Conservation (phyloP, 2,329 filamentous ascomycete genomes). For the Thelonectria olida region DNA sequence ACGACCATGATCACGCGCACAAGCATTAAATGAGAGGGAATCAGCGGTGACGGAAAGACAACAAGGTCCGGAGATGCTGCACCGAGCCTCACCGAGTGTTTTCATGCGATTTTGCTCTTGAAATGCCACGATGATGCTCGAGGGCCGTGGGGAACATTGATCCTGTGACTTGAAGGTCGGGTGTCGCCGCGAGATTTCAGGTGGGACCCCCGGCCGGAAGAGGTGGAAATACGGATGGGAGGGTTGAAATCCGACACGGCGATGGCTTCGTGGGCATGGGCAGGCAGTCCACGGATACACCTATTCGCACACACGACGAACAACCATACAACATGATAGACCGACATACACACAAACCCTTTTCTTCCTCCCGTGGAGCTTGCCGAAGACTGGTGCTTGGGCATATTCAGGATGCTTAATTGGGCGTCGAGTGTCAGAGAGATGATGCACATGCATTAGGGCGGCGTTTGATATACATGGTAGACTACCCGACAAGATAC, state of each 20-base stretch:
- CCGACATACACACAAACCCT: conserved; percentile 1
- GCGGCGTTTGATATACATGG: conserved; percentile 18
- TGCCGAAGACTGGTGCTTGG: not conserved
- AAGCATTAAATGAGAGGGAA: conserved; percentile 34
- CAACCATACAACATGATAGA: not conserved
- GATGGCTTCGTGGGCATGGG: not conserved
- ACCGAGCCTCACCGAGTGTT: not conserved
- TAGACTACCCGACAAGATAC: conserved; percentile 7
- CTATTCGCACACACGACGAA: conserved; percentile 8
- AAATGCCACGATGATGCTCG: not conserved
- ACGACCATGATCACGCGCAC: conserved; percentile 41
- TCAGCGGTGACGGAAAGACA: not conserved
- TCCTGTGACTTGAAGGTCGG: conserved; percentile 11
- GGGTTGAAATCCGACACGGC: not conserved
- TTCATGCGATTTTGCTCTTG: not conserved
- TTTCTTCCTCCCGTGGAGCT: not conserved
- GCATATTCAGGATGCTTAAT: not conserved
- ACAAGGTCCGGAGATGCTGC: not conserved
- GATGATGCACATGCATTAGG: conserved; percentile 28
- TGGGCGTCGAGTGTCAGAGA: not conserved
- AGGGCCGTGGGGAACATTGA: not conserved
- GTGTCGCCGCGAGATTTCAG: conserved; percentile 8
- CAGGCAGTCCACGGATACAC: not conserved
- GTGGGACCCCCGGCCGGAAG: conserved; percentile 26
- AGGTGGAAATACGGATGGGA: conserved; percentile 24